These are phyloP conservation scores for Passalora sequoiae DNA, from an alignment of 2,329 filamentous ascomycete species.

Conservation along the genomic window DNA sequence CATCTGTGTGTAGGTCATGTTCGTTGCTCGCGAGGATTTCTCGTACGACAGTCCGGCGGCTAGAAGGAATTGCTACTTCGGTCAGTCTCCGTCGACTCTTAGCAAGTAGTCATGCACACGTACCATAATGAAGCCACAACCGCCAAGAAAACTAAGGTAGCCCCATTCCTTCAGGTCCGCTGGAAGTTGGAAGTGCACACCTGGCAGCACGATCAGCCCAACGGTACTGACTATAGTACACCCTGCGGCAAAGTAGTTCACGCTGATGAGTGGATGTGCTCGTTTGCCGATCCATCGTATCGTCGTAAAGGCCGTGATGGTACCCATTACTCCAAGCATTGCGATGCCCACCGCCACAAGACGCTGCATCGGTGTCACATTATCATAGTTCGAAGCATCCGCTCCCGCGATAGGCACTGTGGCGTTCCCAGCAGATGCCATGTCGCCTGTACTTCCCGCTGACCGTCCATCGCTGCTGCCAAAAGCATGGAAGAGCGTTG, in stretches of 20 bases:
- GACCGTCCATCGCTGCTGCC: conserved; percentile 28
- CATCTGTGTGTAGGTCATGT: conserved; percentile 67
- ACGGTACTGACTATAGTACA: conserved; percentile 63
- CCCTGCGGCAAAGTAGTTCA: conserved; percentile 75
- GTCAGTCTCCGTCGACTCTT: too few species aligned
- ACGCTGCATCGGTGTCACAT: conserved; percentile 58
- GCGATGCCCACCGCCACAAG: conserved; percentile 65
- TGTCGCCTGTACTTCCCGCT: conserved; percentile 32
- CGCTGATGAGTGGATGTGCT: conserved; percentile 74
- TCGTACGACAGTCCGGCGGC: conserved; percentile 71
- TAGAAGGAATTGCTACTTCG: conserved; percentile 66
- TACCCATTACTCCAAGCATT: conserved; percentile 71
- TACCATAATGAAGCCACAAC: conserved; percentile 70
- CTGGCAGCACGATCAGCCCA: conserved; percentile 54
- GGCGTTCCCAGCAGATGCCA: conserved; percentile 27
- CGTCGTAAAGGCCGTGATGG: conserved; percentile 66
- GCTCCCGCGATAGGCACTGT: conserved; percentile 23
- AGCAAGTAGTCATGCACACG: conserved; percentile 19
- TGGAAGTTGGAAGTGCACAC: conserved; percentile 55
- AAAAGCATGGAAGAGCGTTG: conserved; percentile 47
- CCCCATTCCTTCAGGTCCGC: conserved; percentile 56
- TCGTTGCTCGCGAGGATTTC: conserved; percentile 57
- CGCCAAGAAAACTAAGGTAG: conserved; percentile 62
- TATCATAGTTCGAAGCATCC: conserved; percentile 37
- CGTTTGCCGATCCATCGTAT: conserved; percentile 76